Percentiles rank a stretch among this genome's conserved stretches.
These are phyloP conservation scores for Schizophyllum commune DNA, from an alignment of 1,284 basidiomycete genomes.

Conservation along the genomic window DNA sequence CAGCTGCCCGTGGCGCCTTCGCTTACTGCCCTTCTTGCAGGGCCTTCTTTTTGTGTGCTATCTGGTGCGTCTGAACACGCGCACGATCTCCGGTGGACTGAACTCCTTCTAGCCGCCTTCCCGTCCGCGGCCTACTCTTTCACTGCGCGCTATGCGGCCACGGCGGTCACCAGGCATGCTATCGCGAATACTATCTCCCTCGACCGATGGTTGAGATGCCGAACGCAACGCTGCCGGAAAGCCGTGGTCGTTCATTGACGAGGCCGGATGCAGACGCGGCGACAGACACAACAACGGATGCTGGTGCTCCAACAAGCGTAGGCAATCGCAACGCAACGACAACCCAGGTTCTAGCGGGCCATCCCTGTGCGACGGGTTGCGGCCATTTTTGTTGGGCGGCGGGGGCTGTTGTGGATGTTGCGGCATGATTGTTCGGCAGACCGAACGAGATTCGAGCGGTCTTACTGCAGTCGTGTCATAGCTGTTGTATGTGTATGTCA, in stretches of 20 bases:
- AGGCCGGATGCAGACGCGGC: constrained; percentile 17
- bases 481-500: too few species aligned
- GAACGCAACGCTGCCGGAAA: constrained; percentile 17
- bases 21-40: constrained; percentile 52
- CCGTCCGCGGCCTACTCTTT: constrained; percentile 59
- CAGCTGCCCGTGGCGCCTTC: constrained; percentile 29
- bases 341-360: constrained; percentile 27
- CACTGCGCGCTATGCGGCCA: constrained; percentile 68
- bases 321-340: constrained; percentile 2
- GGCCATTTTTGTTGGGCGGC: constrained; percentile 57
- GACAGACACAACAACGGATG: constrained; percentile 2
- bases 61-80: constrained; percentile 46
- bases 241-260: constrained; percentile 13
- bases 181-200: constrained; percentile 51
- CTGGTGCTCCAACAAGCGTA: neutral
- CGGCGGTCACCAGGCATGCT: constrained; percentile 71
- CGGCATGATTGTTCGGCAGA: neutral
- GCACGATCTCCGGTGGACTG: neutral
- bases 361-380: constrained; percentile 59
- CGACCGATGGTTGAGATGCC: constrained; percentile 43
- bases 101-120: constrained; percentile 48
- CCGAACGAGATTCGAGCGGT: too few species aligned
- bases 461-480: too few species aligned
- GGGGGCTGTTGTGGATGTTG: neutral
- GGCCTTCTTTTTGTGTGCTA: constrained; percentile 47